phyloP scores from a whole-genome alignment of 1,139 yeast species.

The Candida labiduridarum region DNA sequence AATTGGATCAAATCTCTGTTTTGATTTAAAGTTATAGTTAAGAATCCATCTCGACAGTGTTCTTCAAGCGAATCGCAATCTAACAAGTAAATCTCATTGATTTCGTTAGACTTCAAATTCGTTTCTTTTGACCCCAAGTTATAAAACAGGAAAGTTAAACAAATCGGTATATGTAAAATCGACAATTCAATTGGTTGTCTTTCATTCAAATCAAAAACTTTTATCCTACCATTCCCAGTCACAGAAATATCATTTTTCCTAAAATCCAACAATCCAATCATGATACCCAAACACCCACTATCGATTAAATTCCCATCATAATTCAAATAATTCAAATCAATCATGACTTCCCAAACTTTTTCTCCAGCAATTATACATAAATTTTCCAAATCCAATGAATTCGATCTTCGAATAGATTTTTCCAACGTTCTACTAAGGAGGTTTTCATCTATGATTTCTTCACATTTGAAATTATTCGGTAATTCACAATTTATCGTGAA shows the following conservation, averaged over 20 bases:
- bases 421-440: conserved; percentile 81
- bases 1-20: conserved; percentile 90
- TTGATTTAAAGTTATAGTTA: conserved; percentile 85
- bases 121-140: conserved; percentile 60
- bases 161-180: conserved; percentile 84
- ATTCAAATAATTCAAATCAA: conserved; percentile 84
- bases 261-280: conserved; percentile 82
- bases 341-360: conserved; percentile 87
- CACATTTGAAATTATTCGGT: neutral
- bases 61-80: conserved; percentile 86
- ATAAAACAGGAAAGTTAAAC: conserved; percentile 87
- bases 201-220: conserved; percentile 72
- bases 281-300: conserved; percentile 87
- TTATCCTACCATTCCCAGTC: conserved; percentile 62
- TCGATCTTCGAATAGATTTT: conserved; percentile 86
- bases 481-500: conserved; percentile 84
- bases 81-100: conserved; percentile 62
- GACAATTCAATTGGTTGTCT: conserved; percentile 87
- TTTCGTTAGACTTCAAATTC: conserved; percentile 65
- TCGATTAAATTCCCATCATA: conserved; percentile 94
- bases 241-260: conserved; percentile 74
- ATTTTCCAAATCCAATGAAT: conserved; percentile 87
- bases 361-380: conserved; percentile 89
- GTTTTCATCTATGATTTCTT: conserved; percentile 56
- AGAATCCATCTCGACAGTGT: conserved; percentile 69